These are phyloP conservation scores for Aspergillus kassunensis DNA, from an alignment of 495 filamentous ascomycete species.

Conservation along the genomic window DNA sequence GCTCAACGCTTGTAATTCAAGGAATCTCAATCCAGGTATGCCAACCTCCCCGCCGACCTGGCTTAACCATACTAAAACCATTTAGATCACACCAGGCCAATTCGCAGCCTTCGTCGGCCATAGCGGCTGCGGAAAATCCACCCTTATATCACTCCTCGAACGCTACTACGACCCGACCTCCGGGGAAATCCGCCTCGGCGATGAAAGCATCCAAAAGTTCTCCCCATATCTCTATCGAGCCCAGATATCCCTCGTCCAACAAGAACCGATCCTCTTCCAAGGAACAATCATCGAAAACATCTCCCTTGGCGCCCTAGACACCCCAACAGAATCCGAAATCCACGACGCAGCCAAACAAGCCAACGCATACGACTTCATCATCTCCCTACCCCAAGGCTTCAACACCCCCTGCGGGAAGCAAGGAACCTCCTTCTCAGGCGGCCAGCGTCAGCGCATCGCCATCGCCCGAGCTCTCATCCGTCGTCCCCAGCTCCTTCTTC, in stretches of 20 bases:
- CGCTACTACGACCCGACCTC: conserved; percentile 55
- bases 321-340: conserved; percentile 67
- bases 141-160: conserved; percentile 60
- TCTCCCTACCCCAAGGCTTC: conserved; percentile 69
- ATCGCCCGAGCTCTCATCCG: conserved; percentile 71
- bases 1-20: conserved; percentile 2
- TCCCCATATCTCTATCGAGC: conserved; percentile 46
- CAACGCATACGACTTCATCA: conserved; percentile 89
- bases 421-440: conserved; percentile 74
- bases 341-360: conserved; percentile 52
- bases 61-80: conserved; percentile 44
- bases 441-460: conserved; percentile 80
- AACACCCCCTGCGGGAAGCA: conserved; percentile 71
- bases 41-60: conserved; percentile 25
- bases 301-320: conserved; percentile 53
- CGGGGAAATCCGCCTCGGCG: conserved; percentile 53
- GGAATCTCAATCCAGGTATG: conserved; percentile 36
- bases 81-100: conserved; percentile 16
- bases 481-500: conserved; percentile 63
- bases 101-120: conserved; percentile 68
- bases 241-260: conserved; percentile 73
- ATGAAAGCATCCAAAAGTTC: conserved; percentile 43
- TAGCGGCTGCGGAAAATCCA: conserved; percentile 71
- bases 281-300: conserved; percentile 82
- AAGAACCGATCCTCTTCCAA: conserved; percentile 84